Evolutionary conservation across 768 basidiomycete species (phyloP).

Genomic region (Pleurotus tuoliensis): DNA sequence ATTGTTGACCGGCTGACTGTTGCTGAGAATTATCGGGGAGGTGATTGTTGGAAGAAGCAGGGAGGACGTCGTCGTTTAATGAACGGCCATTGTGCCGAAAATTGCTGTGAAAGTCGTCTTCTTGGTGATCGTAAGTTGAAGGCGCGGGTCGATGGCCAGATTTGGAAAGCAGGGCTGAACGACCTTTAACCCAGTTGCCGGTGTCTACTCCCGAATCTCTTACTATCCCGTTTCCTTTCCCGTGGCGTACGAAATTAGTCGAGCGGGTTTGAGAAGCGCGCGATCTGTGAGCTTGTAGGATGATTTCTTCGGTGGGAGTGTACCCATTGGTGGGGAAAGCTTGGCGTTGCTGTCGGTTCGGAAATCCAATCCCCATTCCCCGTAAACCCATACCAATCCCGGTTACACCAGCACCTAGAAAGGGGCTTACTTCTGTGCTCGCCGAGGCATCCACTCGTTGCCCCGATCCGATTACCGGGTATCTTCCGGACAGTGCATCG

Average conservation of each 20-base stretch:
- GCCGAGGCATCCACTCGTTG: background rate
- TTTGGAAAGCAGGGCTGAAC: background rate
- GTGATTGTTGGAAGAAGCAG: background rate
- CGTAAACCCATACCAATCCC: slow-evolving; percentile 5
- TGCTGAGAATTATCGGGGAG: background rate
- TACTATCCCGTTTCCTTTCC: background rate
- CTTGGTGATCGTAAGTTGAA: background rate
- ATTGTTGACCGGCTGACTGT: background rate
- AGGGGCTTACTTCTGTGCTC: background rate
- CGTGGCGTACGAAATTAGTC: background rate
- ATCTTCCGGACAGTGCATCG: background rate
- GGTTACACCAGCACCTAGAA: background rate
- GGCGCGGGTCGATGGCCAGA: background rate
- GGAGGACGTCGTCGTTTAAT: background rate
- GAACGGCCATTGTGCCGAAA: background rate
- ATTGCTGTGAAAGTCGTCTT: slow-evolving; percentile 1
- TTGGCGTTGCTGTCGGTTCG: slow-evolving; percentile 16
- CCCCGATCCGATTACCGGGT: slow-evolving; percentile 1
- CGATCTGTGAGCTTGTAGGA: slow-evolving; percentile 48
- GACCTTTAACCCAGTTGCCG: background rate
- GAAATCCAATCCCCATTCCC: background rate
- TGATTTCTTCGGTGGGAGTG: slow-evolving; percentile 65
- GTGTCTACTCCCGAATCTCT: background rate
- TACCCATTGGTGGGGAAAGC: slow-evolving; percentile 45
- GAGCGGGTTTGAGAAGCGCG: background rate